Evolutionary conservation across 2,329 filamentous ascomycete species (phyloP), one percentile per base, ranked within the genome.

Genomic region (Fusarium robinianum): DNA sequence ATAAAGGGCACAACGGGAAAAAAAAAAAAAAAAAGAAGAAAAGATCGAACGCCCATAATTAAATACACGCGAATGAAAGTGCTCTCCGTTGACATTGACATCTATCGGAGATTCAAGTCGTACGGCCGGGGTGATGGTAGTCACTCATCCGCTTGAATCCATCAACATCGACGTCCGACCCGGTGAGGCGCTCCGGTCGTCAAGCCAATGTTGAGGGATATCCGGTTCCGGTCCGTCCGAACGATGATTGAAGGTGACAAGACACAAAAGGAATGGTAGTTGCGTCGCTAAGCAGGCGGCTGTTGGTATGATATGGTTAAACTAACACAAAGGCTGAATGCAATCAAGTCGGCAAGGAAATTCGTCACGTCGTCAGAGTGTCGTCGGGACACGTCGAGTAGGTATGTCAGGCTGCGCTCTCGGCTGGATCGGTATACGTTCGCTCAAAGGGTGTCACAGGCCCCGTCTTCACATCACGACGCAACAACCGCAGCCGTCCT

Each of bases 401-500:
- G 38, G 41, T n/a, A n/a, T n/a, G n/a, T n/a, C n/a, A n/a, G n/a
- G n/a, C n/a, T n/a, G n/a, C n/a, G n/a, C n/a, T n/a, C n/a, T n/a
- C 10, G 14, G 16, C 12, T 23, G n/a, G 31, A 17, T 26, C 10
- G 10, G 10, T 14, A 16, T 14, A 21, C 30, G 19, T 25, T 30
- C 10, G n/a, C n/a, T n/a, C n/a, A n/a, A n/a, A n/a, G n/a, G n/a
- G n/a, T n/a, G n/a, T n/a, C 21, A 2, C 7, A 21, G 31, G 17
- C 24, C 5, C 12, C 12, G 15, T 18, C 34, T 25, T 67, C 64
- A 78, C 76, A 78, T 78, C 50, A 78, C 67, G 35, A 75, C 64
- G 53, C 76, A 78, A 65, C 76, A 78, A 32, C 72, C 74, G 53
- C 75, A 77, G n/a, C 72, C 72, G 5, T 63, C 67, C 58, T 72